Conservation (phyloP, 768 basidiomycete genomes). For the Phallus indusiatus region DNA sequence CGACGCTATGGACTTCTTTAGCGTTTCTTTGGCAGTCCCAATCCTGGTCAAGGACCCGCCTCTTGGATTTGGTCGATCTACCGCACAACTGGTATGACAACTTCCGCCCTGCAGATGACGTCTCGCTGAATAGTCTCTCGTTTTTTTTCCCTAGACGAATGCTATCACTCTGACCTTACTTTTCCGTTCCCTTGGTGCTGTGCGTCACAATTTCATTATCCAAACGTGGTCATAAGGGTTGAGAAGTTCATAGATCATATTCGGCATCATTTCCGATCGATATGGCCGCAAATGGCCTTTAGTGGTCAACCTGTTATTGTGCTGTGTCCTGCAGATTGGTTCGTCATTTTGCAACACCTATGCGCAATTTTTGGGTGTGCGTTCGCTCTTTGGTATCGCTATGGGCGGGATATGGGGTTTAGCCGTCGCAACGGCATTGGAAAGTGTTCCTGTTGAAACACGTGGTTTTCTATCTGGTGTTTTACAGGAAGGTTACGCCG, state of each 20-base stretch:
- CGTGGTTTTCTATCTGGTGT: constrained; percentile 82
- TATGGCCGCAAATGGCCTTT: constrained; percentile 94
- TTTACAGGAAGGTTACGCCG: constrained; percentile 83
- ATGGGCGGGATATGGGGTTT: constrained; percentile 92
- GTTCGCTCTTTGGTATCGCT: constrained; percentile 76
- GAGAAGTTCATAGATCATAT: constrained; percentile 39
- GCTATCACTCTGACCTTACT: constrained; percentile 88
- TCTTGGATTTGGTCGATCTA: constrained; percentile 37
- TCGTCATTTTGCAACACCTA: constrained; percentile 76
- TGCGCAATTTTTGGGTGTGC: constrained; percentile 67
- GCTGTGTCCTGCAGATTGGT: constrained; percentile 65
- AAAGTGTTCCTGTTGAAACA: constrained; percentile 79
- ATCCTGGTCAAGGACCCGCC: constrained; percentile 14
- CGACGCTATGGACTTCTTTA: constrained; percentile 84
- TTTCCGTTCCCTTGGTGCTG: constrained; percentile 77
- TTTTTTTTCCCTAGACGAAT: constrained; percentile 37
- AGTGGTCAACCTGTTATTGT: constrained; percentile 62
- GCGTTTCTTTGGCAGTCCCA: constrained; percentile 33
- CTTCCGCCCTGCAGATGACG: constrained; percentile 9
- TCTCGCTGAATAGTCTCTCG: neutral
- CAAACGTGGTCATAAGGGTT: neutral
- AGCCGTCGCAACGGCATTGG: constrained; percentile 71
- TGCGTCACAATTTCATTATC: constrained; percentile 18
- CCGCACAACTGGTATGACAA: constrained; percentile 33
- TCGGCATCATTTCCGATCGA: constrained; percentile 80